These are phyloP conservation scores for Neofusicoccum sp. DNA, from an alignment of 2,329 filamentous ascomycete species.

Conservation along the genomic window DNA sequence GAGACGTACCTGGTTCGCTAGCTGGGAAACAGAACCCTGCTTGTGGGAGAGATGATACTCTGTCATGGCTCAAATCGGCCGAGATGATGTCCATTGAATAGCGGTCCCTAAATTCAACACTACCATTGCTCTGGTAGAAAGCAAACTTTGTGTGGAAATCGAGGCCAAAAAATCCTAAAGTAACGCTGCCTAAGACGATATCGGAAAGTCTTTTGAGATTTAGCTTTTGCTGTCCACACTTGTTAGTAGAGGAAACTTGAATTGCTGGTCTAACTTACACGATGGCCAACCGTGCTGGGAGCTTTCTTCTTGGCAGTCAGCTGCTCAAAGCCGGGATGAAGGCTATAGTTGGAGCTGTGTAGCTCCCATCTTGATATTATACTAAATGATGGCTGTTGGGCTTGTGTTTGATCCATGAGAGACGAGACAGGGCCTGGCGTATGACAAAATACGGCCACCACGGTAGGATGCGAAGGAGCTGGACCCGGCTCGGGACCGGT, in stretches of 20 bases:
- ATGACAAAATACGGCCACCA: constrained; percentile 74
- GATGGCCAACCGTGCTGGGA: constrained; percentile 25
- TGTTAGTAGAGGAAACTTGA: constrained; percentile 7
- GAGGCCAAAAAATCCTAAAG: constrained; percentile 72
- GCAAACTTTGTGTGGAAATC: constrained; percentile 69
- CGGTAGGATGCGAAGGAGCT: constrained; percentile 59
- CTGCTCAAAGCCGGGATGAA: constrained; percentile 79
- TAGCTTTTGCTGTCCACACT: constrained; percentile 39
- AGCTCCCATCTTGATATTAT: constrained; percentile 84
- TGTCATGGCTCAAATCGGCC: constrained; percentile 64
- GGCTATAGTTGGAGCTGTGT: constrained; percentile 58
- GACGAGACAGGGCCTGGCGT: constrained; percentile 41
- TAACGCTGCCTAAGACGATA: constrained; percentile 67
- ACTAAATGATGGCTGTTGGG: constrained; percentile 67
- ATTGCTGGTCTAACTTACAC: not conserved
- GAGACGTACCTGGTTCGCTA: constrained; percentile 62
- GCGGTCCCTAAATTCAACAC: constrained; percentile 77
- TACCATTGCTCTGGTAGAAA: constrained; percentile 77
- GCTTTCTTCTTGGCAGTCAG: constrained; percentile 67
- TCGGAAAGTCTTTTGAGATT: constrained; percentile 63
- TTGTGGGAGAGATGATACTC: constrained; percentile 72
- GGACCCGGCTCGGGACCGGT: constrained; percentile 62
- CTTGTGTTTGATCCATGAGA: constrained; percentile 52
- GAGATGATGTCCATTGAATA: constrained; percentile 70
- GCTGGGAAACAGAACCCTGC: constrained; percentile 74